These are phyloP conservation scores for Allomyces arbusculus DNA, from an alignment of 192 early-diverging fungal genomes.

Conservation along the genomic window DNA sequence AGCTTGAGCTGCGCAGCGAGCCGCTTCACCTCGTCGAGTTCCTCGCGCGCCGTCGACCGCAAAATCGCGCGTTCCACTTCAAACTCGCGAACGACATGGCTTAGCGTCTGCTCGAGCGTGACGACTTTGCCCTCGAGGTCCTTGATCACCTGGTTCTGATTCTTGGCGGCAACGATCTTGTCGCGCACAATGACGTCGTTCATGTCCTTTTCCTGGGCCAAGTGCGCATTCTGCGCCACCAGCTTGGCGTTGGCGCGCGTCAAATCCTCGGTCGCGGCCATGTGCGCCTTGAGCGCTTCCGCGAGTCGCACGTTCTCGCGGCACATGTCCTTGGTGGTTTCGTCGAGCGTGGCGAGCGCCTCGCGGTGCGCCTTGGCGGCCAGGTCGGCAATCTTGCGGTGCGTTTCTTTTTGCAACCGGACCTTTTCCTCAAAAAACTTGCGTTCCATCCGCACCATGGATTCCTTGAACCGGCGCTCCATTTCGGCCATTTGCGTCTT, in stretches of 20 bases:
- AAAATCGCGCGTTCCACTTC: conserved; percentile 35
- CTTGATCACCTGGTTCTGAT: conserved; percentile 29
- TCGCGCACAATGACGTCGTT: conserved; percentile 41
- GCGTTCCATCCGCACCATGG: conserved; percentile 30
- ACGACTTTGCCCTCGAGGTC: conserved; percentile 30
- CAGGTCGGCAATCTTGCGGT: conserved; percentile 37
- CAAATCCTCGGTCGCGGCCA: conserved; percentile 32
- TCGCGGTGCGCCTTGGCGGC: conserved; percentile 39
- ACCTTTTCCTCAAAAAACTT: conserved; percentile 50
- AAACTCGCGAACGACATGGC: conserved; percentile 38
- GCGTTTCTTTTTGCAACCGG: conserved; percentile 38
- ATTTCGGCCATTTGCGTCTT: conserved; percentile 33
- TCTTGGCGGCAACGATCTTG: conserved; percentile 33
- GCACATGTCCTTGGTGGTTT: conserved; percentile 42
- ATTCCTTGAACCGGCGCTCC: conserved; percentile 31
- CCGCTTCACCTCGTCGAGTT: conserved; percentile 29
- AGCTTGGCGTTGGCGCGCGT: conserved; percentile 19
- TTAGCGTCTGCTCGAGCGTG: conserved; percentile 33
- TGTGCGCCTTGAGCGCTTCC: conserved; percentile 33
- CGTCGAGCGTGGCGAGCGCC: conserved; percentile 29
- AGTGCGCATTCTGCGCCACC: conserved; percentile 12
- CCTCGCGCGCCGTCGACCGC: conserved; percentile 19
- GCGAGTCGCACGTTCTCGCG: conserved; percentile 38
- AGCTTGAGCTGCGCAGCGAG: conserved; percentile 14
- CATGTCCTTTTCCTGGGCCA: conserved; percentile 35